Evolutionary conservation across 805 yeast species (phyloP), one percentile per base, ranked within the genome.

Genomic region (Peterozyma toletana): DNA sequence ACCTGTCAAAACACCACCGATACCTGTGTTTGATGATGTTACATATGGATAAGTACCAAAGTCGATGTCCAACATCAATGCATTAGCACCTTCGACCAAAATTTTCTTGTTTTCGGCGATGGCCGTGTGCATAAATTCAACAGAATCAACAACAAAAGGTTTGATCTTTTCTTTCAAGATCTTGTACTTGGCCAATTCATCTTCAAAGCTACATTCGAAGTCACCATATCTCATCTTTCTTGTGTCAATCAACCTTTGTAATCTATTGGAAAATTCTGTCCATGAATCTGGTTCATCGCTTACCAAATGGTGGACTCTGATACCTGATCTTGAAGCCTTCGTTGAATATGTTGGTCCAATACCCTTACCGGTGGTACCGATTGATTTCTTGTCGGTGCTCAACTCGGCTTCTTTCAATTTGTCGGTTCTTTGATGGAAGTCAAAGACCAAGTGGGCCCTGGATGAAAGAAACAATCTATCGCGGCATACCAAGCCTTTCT

Each of bases 341-440:
- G 99, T 89, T 21, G 97, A 83, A 64, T 93, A 93, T 37, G 99
- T 85, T 56, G 99, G 99, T 46, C 99, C 99, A 58, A 93, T 93
- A 67, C 99, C 99, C 63, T 93, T 93, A 61, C 98, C 97, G 33
- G 99, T 93, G 50, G 99, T 93, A 55, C 99, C 99, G 57, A 93
- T 91, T 21, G 86, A 75, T 62, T 88, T 87, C 63, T 87, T 87
- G 64, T 80, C 79, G 46, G 71, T 68, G 27, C 86, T 77, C 43
- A 93, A 75, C 68, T 93, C 99, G 43, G 86, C 83, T 68, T 93
- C 99, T 67, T 95, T 86, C 57, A 93, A 75, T 58, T 89, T 93
- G 63, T 93, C 99, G 41, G 95, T 90, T 63, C 90, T 80, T 71
- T 93, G 99, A 70, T 93, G 99, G 82, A 93, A 90, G 66, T 91